phyloP scores from a whole-genome alignment of 352 stramenopile genomes.

The Pythium periplocum region DNA sequence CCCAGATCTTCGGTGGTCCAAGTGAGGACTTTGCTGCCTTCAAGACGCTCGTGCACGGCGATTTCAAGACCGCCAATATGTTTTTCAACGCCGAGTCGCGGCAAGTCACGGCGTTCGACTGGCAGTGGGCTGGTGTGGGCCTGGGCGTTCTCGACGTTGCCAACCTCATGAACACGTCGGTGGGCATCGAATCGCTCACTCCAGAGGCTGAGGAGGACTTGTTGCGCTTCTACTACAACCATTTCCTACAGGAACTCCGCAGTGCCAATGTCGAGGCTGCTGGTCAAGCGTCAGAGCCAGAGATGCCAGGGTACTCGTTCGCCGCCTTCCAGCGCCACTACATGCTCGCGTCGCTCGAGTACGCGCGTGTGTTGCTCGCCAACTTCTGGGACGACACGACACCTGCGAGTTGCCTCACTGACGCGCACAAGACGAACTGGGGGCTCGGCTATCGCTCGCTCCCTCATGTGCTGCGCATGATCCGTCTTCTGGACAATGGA shows the following conservation, averaged over 20 bases:
- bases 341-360: conserved; percentile 55
- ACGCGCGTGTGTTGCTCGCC: conserved; percentile 52
- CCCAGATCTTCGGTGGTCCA: conserved; percentile 22
- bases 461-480: conserved; percentile 54
- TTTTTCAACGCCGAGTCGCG: conserved; percentile 45
- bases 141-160: conserved; percentile 59
- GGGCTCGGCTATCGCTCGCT: conserved; percentile 66
- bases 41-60: conserved; percentile 52
- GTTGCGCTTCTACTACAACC: conserved; percentile 52
- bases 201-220: conserved; percentile 30
- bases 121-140: conserved; percentile 64
- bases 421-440: conserved; percentile 51
- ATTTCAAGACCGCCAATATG: conserved; percentile 71
- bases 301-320: conserved; percentile 31
- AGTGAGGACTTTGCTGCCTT: conserved; percentile 18
- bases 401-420: conserved; percentile 29
- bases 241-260: conserved; percentile 19
- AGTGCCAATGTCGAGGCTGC: conserved; percentile 1
- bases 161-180: conserved; percentile 65
- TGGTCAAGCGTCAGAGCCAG: too few species aligned
- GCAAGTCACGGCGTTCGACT: conserved; percentile 61
- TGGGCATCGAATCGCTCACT: conserved; percentile 30
- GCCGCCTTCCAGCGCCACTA: conserved; percentile 51
- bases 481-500: conserved; percentile 34
- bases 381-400: conserved; percentile 60